Evolutionary conservation across 2,329 filamentous ascomycete genomes (phyloP).

Genomic region (Fusarium albosuccineum): DNA sequence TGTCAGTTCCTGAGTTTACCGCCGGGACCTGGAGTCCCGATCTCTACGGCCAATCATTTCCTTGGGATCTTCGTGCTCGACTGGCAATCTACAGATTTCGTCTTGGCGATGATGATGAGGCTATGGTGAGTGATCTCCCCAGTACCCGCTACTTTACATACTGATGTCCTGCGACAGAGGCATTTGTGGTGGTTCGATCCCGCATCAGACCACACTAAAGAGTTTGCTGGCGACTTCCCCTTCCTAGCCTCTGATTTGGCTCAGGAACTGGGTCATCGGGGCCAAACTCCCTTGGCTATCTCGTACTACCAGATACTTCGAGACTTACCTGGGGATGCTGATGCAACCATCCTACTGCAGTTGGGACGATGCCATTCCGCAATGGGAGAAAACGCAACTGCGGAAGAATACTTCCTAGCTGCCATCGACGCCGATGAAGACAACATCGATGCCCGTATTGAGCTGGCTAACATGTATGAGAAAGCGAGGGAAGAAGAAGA

Average conservation of each 20-base stretch:
- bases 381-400: constrained; percentile 73
- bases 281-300: constrained; percentile 57
- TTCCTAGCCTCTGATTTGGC: constrained; percentile 82
- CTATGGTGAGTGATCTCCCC: constrained; percentile 68
- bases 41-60: constrained; percentile 80
- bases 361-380: constrained; percentile 78
- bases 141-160: constrained; percentile 6
- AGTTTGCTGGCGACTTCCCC: constrained; percentile 73
- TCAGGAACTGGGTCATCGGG: constrained; percentile 55
- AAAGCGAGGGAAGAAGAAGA: constrained; percentile 78
- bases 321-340: constrained; percentile 61
- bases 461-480: constrained; percentile 88
- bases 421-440: constrained; percentile 79
- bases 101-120: constrained; percentile 77
- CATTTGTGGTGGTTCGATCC: constrained; percentile 81
- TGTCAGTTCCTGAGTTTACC: constrained; percentile 71
- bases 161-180: constrained; percentile 55
- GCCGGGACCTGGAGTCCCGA: constrained; percentile 64
- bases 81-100: constrained; percentile 86
- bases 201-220: constrained; percentile 61
- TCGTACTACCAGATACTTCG: constrained; percentile 69
- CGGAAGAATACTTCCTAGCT: constrained; percentile 81
- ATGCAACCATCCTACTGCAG: constrained; percentile 66
- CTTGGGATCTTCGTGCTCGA: constrained; percentile 85
- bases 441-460: constrained; percentile 81